Conservation (phyloP, 2,329 filamentous ascomycete genomes). For the Metarhizium brunneum region DNA sequence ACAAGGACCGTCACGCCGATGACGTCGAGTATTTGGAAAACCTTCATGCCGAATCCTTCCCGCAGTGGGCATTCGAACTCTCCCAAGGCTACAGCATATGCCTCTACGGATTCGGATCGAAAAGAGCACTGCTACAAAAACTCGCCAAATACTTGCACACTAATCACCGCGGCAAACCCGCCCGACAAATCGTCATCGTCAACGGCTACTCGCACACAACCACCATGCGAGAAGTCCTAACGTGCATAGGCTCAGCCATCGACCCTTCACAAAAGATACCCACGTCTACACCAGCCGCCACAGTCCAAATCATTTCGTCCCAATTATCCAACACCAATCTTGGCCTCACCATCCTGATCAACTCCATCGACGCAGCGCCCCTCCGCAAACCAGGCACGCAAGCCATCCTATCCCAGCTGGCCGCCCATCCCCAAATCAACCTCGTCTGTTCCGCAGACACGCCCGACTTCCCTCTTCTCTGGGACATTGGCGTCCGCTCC, state of each 20-base stretch:
- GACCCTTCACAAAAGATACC: slow-evolving; percentile 37
- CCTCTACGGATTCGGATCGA: slow-evolving; percentile 88
- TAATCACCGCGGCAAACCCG: slow-evolving; percentile 18
- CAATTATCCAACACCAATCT: slow-evolving; percentile 38
- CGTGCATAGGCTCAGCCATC: slow-evolving; percentile 58
- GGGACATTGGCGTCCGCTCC: slow-evolving; percentile 78
- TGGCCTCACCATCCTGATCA: slow-evolving; percentile 61
- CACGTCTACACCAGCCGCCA: slow-evolving; percentile 56
- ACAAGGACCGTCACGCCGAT: slow-evolving; percentile 57
- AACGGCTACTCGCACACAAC: slow-evolving; percentile 72
- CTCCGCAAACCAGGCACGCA: slow-evolving; percentile 66
- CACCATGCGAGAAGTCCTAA: slow-evolving; percentile 60
- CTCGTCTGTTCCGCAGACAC: slow-evolving; percentile 79
- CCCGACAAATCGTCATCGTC: slow-evolving; percentile 59
- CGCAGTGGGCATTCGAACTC: slow-evolving; percentile 89
- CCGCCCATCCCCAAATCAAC: slow-evolving; percentile 60
- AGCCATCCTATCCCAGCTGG: slow-evolving; percentile 64
- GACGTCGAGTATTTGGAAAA: slow-evolving; percentile 65
- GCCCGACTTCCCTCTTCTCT: slow-evolving; percentile 77
- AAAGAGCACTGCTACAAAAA: slow-evolving; percentile 61
- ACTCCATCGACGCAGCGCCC: slow-evolving; percentile 75
- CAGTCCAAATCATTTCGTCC: slow-evolving; percentile 57
- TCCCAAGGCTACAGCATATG: slow-evolving; percentile 81
- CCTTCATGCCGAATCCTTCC: slow-evolving; percentile 72
- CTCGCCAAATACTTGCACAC: slow-evolving; percentile 63